These are phyloP conservation scores for Daldinia eschscholtzii DNA, from an alignment of 2,329 filamentous ascomycete species.

Conservation along the genomic window DNA sequence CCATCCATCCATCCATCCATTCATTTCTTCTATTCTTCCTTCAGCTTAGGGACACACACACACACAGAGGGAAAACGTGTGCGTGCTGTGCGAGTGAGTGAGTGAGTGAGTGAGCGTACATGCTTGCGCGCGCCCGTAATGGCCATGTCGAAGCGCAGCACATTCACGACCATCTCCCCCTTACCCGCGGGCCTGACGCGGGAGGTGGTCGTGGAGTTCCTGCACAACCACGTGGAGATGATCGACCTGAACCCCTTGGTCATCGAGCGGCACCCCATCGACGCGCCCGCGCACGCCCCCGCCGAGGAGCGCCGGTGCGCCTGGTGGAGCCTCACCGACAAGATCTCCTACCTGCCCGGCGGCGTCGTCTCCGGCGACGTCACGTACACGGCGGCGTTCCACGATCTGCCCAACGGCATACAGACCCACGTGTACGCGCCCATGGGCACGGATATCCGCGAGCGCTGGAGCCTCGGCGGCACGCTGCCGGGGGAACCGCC, in stretches of 20 bases:
- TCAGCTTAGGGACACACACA: no score
- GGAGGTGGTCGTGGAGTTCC: constrained; percentile 77
- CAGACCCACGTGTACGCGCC: constrained; percentile 89
- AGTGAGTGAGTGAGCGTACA: no score
- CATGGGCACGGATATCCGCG: constrained; percentile 81
- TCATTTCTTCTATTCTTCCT: neutral
- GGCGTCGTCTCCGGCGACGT: constrained; percentile 74
- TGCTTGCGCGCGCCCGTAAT: constrained; percentile 4
- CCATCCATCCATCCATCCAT: no score
- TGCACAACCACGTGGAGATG: constrained; percentile 84
- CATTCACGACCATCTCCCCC: constrained; percentile 84
- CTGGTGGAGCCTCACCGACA: constrained; percentile 86
- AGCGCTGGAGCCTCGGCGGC: constrained; percentile 82
- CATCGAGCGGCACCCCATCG: constrained; percentile 76
- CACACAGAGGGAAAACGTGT: no score
- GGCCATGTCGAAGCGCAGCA: constrained; percentile 75
- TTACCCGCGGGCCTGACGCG: constrained; percentile 77
- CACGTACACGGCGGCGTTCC: constrained; percentile 83
- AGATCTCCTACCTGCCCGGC: constrained; percentile 79
- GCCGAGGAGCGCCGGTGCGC: constrained; percentile 77
- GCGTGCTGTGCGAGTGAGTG: neutral
- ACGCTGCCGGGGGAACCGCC: constrained; percentile 76
- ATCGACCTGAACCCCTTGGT: constrained; percentile 90
- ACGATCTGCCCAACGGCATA: constrained; percentile 77
- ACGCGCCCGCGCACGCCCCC: constrained; percentile 73